Evolutionary conservation across 169 alveolate genomes (phyloP).

Genomic region (Eimeria mitis): DNA sequence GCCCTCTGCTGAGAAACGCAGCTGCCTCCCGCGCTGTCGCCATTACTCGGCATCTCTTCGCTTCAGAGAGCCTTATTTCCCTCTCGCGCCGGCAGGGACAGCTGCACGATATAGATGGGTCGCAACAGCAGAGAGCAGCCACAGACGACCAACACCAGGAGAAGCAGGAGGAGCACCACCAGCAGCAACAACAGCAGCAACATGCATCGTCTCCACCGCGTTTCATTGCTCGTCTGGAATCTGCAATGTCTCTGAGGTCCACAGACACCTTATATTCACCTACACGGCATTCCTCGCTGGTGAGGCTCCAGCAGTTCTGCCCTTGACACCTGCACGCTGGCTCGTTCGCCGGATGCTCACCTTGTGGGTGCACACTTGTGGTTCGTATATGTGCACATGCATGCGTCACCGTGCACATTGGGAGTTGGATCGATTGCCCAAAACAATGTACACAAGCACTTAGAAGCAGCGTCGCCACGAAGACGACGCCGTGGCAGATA

Average conservation of each 20-base stretch:
- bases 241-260: conserved; percentile 55
- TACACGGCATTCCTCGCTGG: background rate
- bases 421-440: background rate
- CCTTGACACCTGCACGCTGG: background rate
- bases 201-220: conserved; percentile 54
- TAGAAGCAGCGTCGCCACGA: background rate
- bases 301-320: background rate
- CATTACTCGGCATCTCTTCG: conserved; percentile 33
- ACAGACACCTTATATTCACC: conserved; percentile 25
- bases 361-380: background rate
- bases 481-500: background rate
- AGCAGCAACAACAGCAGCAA: conserved; percentile 13
- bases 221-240: conserved; percentile 59
- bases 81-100: conserved; percentile 29
- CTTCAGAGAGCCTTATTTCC: conserved; percentile 14
- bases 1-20: conserved; percentile 56
- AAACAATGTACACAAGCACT: background rate
- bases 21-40: conserved; percentile 66
- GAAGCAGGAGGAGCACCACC: background rate
- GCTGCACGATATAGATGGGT: background rate
- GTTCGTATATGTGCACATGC: background rate
- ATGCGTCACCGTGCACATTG: background rate
- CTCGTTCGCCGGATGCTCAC: background rate
- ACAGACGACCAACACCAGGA: background rate
- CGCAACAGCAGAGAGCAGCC: background rate